These are phyloP conservation scores for Paulownia fortunei DNA, from an alignment of 257 asterid species.

Conservation along the genomic window DNA sequence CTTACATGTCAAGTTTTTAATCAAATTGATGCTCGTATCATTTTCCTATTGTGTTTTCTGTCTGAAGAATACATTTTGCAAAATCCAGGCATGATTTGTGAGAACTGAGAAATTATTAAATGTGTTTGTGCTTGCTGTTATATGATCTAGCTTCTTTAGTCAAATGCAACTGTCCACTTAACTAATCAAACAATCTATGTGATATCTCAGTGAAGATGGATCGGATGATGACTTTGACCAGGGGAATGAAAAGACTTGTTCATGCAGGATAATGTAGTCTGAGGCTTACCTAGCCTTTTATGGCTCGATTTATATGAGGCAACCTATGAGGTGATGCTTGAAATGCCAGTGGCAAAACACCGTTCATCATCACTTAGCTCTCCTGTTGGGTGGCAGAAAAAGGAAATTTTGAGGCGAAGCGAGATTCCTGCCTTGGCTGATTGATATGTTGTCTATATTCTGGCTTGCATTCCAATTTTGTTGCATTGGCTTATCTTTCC, in stretches of 20 bases:
- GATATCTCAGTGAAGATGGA: slow-evolving; percentile 76
- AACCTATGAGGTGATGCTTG: slow-evolving; percentile 29
- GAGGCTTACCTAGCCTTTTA: slow-evolving; percentile 22
- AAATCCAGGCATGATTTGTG: background rate
- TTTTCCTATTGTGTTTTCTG: background rate
- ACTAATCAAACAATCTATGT: slow-evolving; percentile 35
- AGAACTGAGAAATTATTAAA: background rate
- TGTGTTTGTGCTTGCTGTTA: background rate
- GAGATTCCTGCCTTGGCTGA: slow-evolving; percentile 40
- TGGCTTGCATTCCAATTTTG: slow-evolving; percentile 47
- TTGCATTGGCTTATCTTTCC: slow-evolving; percentile 25
- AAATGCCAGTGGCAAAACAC: slow-evolving; percentile 29
- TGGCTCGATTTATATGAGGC: slow-evolving; percentile 18
- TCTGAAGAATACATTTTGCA: background rate
- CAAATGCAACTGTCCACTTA: slow-evolving; percentile 20
- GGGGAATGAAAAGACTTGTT: slow-evolving; percentile 61
- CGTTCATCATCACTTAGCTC: slow-evolving; percentile 8
- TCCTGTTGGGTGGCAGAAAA: slow-evolving; percentile 17
- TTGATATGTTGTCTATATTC: slow-evolving; percentile 26
- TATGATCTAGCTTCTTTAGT: too few species aligned
- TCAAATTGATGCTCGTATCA: too few species aligned
- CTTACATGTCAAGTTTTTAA: background rate
- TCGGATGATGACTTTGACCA: slow-evolving; percentile 79
- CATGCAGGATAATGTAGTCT: slow-evolving; percentile 84
- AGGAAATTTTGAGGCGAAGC: slow-evolving; percentile 25